Evolutionary conservation across 495 filamentous ascomycete genomes (phyloP).

Genomic region (Neurospora tetraspora): DNA sequence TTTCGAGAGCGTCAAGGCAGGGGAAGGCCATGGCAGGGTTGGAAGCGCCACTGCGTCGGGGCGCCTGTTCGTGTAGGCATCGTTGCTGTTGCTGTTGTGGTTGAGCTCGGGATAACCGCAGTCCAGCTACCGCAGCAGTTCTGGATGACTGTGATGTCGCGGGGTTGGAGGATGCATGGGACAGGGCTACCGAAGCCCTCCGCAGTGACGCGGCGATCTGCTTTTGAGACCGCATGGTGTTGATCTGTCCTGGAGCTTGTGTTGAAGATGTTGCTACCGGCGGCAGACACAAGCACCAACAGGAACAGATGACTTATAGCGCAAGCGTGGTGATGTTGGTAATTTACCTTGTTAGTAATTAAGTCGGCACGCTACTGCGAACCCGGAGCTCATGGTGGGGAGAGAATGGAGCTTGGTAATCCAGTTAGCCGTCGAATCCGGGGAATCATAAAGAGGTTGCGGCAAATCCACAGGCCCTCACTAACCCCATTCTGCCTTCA

Average conservation of each 20-base stretch:
- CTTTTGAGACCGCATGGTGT: slow-evolving; percentile 13
- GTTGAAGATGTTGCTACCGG: not conserved
- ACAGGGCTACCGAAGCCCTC: slow-evolving; percentile 3
- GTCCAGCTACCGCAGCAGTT: not conserved
- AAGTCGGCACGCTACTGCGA: not conserved
- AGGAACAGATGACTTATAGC: not conserved
- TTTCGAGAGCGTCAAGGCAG: slow-evolving; percentile 86
- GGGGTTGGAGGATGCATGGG: not conserved
- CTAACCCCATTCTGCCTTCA: not conserved
- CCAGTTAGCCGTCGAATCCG: not conserved
- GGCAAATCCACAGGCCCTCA: not conserved
- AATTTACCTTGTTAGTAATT: not conserved
- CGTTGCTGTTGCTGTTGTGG: slow-evolving; percentile 13
- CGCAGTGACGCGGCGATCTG: slow-evolving; percentile 7
- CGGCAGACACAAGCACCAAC: not conserved
- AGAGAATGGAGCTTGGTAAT: not conserved
- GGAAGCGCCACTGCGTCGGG: slow-evolving; percentile 40
- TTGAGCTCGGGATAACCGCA: slow-evolving; percentile 32
- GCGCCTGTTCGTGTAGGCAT: slow-evolving; percentile 22
- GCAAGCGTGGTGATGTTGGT: not conserved
- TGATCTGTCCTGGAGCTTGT: not conserved
- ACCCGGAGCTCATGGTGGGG: not conserved
- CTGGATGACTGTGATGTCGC: slow-evolving; percentile 1
- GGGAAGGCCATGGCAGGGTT: slow-evolving; percentile 94
- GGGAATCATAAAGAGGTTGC: not conserved